Conservation (phyloP, 768 basidiomycete species). For the Panus rudis region DNA sequence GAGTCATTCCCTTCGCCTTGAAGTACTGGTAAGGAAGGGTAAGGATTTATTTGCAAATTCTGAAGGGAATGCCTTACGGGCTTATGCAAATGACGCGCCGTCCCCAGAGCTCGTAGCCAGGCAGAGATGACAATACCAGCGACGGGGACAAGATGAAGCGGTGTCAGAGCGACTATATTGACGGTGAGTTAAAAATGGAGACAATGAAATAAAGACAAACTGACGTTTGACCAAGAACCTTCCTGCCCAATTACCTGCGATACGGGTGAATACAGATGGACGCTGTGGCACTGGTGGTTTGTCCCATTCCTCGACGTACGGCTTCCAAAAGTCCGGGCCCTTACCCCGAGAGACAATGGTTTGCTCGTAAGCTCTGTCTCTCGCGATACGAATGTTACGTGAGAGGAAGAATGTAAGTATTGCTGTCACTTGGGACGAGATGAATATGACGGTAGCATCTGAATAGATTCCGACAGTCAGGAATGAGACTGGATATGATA, state of each 20-base stretch:
- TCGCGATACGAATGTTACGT: slow-evolving; percentile 75
- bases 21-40: slow-evolving; percentile 56
- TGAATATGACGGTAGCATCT: slow-evolving; percentile 72
- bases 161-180: slow-evolving; percentile 47
- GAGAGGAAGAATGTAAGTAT: slow-evolving; percentile 81
- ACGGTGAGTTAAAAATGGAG: slow-evolving; percentile 12
- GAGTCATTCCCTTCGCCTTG: slow-evolving; percentile 74
- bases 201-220: neutral
- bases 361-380: slow-evolving; percentile 71
- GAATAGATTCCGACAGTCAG: slow-evolving; percentile 1
- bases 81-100: slow-evolving; percentile 60
- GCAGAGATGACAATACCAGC: slow-evolving; percentile 57
- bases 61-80: slow-evolving; percentile 38
- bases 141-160: slow-evolving; percentile 55
- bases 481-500: slow-evolving; percentile 4
- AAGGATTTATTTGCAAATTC: neutral
- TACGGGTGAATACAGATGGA: slow-evolving; percentile 1
- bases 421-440: slow-evolving; percentile 65
- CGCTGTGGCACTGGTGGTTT: slow-evolving; percentile 31
- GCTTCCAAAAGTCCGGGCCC: slow-evolving; percentile 74
- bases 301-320: slow-evolving; percentile 79
- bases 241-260: slow-evolving; percentile 12
- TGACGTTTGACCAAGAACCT: slow-evolving; percentile 14
- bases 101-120: slow-evolving; percentile 59
- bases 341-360: slow-evolving; percentile 82